Base-by-base conservation (phyloP, 129 eudicot species). In the Kitagawia praeruptora region DNA sequence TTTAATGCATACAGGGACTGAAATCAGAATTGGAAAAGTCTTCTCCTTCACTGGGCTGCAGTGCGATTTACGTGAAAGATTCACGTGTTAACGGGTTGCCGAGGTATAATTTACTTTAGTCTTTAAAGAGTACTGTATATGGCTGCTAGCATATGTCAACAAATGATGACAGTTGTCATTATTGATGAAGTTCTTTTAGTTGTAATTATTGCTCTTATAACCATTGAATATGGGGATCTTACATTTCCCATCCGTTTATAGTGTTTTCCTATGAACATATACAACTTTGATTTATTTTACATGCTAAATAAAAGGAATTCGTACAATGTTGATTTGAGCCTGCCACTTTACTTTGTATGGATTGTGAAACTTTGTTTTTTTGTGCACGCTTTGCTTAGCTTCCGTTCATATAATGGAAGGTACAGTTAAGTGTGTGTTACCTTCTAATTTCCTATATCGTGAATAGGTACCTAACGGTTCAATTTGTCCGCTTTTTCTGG, bases 401-500 rank as follows among this genome's bases (percentile, higher is more conserved):
- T 66, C 37, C 3, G 15, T 13, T 28, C 5, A 9, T 15, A 19
- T 49, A 51, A 16, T 51, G 69, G n/a, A 61, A 4, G 4, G 7
- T 31, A 18, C 12, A 21, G 31, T 61, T 8, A 61, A 25, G 8
- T n/a, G 69, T n/a, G 27, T 2, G 12, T 28, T 28, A 28, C 37
- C 47, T 63, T 47, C 37, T 71, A 49, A 74, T 18, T 18, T 75
- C 67, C 3, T 54, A 28, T 64, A 38, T 64, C 46, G 14, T 88
- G 78, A 64, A 70, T 81, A 96, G 99, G 86, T 96, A 96, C 86
- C 83, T 96, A 89, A 92, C 99, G n/a, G 82, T 96, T 85, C 99
- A 96, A 84, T 96, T 96, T 85, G 99, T 96, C 28, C 94, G 98
- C 2, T 96, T 92, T 87, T 96, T 96, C 92, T 96, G 99, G 98